Base-by-base conservation (phyloP, 2,329 filamentous ascomycete genomes). In the Colletotrichum camelliae region DNA sequence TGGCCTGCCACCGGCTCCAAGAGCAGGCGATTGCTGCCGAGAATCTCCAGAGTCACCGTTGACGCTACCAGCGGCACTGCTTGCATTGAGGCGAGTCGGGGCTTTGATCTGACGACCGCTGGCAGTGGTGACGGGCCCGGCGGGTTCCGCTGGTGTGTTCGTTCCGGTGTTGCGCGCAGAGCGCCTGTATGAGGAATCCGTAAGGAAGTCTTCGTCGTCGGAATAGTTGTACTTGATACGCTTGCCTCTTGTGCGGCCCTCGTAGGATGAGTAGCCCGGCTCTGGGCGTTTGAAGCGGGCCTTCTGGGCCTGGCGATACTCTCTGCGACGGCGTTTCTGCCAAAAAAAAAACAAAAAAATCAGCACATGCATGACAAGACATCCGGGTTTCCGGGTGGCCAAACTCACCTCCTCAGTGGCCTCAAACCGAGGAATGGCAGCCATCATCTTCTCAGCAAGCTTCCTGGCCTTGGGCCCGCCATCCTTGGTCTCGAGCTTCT, bases 141-240 rank as follows among this genome's bases (percentile, higher is more conserved):
- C 83, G 6, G 90, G 87, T 78, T 96, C 95, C 55, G 91, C 91
- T 1, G 95, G 94, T 1, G 95, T 95, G 77, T 92, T 92, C 12
- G 92, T 89, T 52, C 93, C 91, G 2, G 94, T 95, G 78, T 95
- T 94, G 31, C 96, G 92, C 21, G 92, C 90, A 15, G 95, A 95
- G 8, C 93, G 91, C 88, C 96, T 83, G 7, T 81, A 83, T 12
- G 90, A 90, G 43, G 93, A 93, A 81, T 93, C 91, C n/a, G 91
- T 91, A 72, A 88, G 90, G 67, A 92, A 91, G 18, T 93, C 92
- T 43, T 93, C 93, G 79, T 97, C 95, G 29, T 97, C 96, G 0
- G 96, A 97, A 82, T 95, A 99, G 0, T 95, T 99, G 82, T 99
- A 99, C 84, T 96, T 97, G 86, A 98, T 94, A 77, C 96, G 94